Evolutionary conservation across 331 rosid species (phyloP).

Genomic region (Dryas integrifolia): DNA sequence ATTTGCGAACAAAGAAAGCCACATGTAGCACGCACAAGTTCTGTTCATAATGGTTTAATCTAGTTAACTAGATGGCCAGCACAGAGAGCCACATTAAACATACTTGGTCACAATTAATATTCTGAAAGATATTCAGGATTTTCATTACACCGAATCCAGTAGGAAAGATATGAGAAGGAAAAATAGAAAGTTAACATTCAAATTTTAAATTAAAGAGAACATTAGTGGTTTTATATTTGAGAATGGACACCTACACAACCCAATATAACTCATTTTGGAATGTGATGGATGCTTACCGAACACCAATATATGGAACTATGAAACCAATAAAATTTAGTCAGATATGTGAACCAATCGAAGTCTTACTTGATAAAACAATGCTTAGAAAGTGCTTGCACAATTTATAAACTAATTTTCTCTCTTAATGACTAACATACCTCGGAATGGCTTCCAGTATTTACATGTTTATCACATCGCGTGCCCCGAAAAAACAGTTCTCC

Average conservation of each 20-base stretch:
- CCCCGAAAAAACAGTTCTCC: conserved; percentile 88
- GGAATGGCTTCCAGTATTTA: conserved; percentile 51
- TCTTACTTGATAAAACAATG: too few species aligned
- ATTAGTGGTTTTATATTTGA: neutral
- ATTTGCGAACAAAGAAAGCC: too few species aligned
- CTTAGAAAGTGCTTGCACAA: neutral
- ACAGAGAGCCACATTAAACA: too few species aligned
- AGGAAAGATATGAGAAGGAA: too few species aligned
- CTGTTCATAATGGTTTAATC: too few species aligned
- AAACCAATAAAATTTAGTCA: neutral
- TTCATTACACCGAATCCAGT: too few species aligned
- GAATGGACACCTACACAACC: neutral
- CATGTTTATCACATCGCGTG: conserved; percentile 81
- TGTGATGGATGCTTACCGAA: neutral
- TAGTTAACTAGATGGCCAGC: too few species aligned
- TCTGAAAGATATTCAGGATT: too few species aligned
- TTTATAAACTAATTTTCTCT: neutral
- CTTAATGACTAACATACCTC: conserved; percentile 49
- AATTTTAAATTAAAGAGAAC: neutral
- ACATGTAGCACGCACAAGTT: too few species aligned
- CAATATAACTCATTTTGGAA: neutral
- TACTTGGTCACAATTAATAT: too few species aligned
- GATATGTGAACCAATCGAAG: neutral
- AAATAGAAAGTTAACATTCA: too few species aligned
- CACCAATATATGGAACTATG: neutral